phyloP scores from a whole-genome alignment of 768 basidiomycete species.

The Agrocybe praecox region DNA sequence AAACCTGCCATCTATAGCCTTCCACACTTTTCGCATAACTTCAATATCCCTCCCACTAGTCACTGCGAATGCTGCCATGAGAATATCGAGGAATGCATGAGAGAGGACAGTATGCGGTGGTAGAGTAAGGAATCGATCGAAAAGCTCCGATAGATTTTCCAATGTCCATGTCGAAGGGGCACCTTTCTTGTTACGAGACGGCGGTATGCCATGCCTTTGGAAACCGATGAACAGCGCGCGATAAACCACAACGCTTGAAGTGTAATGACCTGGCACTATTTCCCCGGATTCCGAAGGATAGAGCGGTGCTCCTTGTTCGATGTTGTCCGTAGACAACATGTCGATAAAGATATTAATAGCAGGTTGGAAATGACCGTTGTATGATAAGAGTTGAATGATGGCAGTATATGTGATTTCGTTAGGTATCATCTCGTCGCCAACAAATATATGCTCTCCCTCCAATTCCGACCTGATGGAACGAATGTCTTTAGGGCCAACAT shows the following conservation, averaged over 20 bases:
- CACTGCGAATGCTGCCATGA: slow-evolving; percentile 64
- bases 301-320: slow-evolving; percentile 34
- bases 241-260: slow-evolving; percentile 56
- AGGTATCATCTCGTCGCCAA: slow-evolving; percentile 48
- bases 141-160: slow-evolving; percentile 56
- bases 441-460: slow-evolving; percentile 45
- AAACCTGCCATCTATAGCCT: slow-evolving; percentile 57
- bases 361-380: slow-evolving; percentile 64
- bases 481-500: slow-evolving; percentile 35
- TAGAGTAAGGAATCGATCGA: slow-evolving; percentile 63
- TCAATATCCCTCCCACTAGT: slow-evolving; percentile 53
- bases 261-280: slow-evolving; percentile 30
- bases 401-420: slow-evolving; percentile 68
- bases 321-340: slow-evolving; percentile 55
- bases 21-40: slow-evolving; percentile 59
- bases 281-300: slow-evolving; percentile 26
- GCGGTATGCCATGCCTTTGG: slow-evolving; percentile 51
- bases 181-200: slow-evolving; percentile 8
- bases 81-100: slow-evolving; percentile 60
- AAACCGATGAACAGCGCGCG: slow-evolving; percentile 80
- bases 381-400: slow-evolving; percentile 71
- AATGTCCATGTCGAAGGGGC: slow-evolving; percentile 54
- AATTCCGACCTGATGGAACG: slow-evolving; percentile 38
- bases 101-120: slow-evolving; percentile 46
- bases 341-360: slow-evolving; percentile 65